Evolutionary conservation across 345 rosid species (phyloP), one percentile per base, ranked within the genome.

Genomic region (Stellera chamaejasme): DNA sequence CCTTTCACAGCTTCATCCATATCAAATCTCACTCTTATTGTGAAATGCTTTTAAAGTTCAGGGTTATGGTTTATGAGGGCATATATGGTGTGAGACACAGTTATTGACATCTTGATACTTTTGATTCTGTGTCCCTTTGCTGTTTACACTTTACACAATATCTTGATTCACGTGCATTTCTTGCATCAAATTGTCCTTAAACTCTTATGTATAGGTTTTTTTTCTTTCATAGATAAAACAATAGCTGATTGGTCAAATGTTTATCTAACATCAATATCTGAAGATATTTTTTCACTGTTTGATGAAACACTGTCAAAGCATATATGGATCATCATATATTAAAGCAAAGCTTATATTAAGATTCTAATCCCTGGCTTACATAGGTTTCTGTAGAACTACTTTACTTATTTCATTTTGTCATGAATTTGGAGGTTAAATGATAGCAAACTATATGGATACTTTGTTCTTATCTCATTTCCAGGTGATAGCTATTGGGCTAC

Each of bases 91-190:
- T 88, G 46, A 83, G 78, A 70, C 88, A 79, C 59, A 92, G 72
- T 88, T 32, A 88, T 73, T 83, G 96, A 93, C 90, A 88, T 77
- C 90, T 88, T 58, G 95, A 88, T 79, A 85, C 89, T 1, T 77
- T 84, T 32, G 8, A 32, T 65, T 77, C 79, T 58, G 90, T 92
- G 96, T 90, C 45, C 86, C 82, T 67, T 84, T 84, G 69, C 93
- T 88, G 62, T 65, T 77, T 54, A 42, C 61, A 19, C 23, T 19
- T 19, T 19, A 19, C 23, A 53, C 54, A 75, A 62, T 79, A 79
- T 39, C 58, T 76, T 54, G 72, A 74, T 55, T 78, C 70, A 74
- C 48, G n/a, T 54, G 10, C 19, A 32, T 19, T n/a, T 43, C 5
- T 10, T 13, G 28, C 48, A 15, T 12, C n/a, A 48, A 27, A 27